Percentiles rank a stretch among this genome's conserved stretches.
phyloP scores from a whole-genome alignment of 164 flowering plant genomes.

The Protea cynaroides region DNA sequence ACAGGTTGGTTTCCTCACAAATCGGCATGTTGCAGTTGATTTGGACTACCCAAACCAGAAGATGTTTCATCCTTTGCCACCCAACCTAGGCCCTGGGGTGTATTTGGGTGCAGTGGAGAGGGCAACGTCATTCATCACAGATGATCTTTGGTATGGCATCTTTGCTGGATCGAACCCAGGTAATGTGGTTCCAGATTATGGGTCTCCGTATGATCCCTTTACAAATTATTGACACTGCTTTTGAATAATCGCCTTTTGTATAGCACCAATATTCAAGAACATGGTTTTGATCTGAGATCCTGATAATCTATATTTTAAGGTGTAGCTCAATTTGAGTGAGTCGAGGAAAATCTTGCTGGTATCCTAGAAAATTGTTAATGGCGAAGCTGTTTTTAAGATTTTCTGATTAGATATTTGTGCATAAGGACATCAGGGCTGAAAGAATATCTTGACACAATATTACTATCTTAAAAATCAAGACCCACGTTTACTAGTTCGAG shows the following conservation, averaged over 20 bases:
- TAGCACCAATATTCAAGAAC: background rate
- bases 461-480: no score
- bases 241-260: background rate
- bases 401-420: no score
- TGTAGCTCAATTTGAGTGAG: no score
- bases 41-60: conserved; percentile 95
- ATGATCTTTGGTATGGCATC: conserved; percentile 97
- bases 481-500: no score
- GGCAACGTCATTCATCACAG: conserved; percentile 97
- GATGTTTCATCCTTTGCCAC: conserved; percentile 99
- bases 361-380: no score
- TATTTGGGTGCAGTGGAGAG: conserved; percentile 98
- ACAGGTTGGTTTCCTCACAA: conserved; percentile 95
- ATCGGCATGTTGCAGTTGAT: conserved; percentile 96
- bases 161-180: conserved; percentile 99
- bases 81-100: conserved; percentile 96
- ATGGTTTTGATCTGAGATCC: background rate
- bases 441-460: no score
- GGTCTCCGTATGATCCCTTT: background rate
- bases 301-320: no score
- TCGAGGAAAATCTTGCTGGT: no score
- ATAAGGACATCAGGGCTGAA: no score
- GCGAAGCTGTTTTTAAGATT: no score
- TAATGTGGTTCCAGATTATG: conserved; percentile 27
- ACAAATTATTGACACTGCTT: background rate